Base-by-base conservation (phyloP, 495 filamentous ascomycete genomes). In the Alectoria sarmentosa region DNA sequence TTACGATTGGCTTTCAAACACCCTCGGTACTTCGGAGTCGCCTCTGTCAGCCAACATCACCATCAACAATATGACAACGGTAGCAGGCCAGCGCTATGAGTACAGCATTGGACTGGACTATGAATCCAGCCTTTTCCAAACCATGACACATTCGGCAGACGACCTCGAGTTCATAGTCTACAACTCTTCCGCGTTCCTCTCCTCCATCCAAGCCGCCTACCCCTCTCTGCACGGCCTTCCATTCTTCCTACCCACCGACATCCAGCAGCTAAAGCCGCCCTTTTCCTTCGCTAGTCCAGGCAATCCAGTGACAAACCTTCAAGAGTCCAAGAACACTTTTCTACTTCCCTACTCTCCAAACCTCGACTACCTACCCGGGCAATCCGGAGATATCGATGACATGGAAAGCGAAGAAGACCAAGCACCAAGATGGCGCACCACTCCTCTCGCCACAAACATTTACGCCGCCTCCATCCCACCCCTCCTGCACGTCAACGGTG, bases 51-150 rank as follows among this genome's bases (percentile, higher is more conserved):
- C 73, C n/a, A 81, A 83, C 37, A 73, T 80, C n/a, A 78, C 80
- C 0, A 73, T 74, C 6, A 73, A 78, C 23, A 73, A 69, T 58
- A 64, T 76, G 41, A 71, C 64, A 32, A 74, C 80, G 4, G 67
- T 77, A 39, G 64, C 74, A 11, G 77, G 78, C 21, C 75, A 73
- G 36, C 77, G 80, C 10, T 80, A 83, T 65, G 84, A 86, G 64
- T 85, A 77, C 60, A 82, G 81, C 36, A 83, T 86, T 17, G 80
- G 79, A 2, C 75, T 86, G 2, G 84, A 86, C 68, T 86, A 80
- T 69, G 76, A 80, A 63, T 83, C 81, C 7, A 71, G 77, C 8
- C 69, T 86, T 2, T 82, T 84, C 67, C 82, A 83, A 72, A 83
- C 80, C 61, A 76, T 77, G 69, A 74, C 73, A 11, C 71, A 78